phyloP scores from a whole-genome alignment of 169 alveolate species.

The Toxoplasma gondii region DNA sequence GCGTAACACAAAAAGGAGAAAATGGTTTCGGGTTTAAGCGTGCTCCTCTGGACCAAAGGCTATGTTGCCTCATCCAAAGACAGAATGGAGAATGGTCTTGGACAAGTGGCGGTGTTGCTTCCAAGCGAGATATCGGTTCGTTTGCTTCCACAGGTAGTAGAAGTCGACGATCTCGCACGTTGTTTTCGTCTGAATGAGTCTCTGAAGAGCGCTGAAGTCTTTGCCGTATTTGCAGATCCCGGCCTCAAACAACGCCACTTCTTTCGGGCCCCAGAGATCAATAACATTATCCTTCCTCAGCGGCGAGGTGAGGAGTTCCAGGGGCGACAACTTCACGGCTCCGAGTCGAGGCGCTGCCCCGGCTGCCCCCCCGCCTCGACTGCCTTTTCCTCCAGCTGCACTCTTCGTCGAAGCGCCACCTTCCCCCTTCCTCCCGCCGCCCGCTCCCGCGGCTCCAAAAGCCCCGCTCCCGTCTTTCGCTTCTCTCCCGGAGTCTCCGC shows the following conservation, averaged over 20 bases:
- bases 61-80: background rate
- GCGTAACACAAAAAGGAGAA: too few species aligned
- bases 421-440: background rate
- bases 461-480: background rate
- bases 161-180: constrained; percentile 84
- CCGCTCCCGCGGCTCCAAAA: background rate
- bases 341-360: background rate
- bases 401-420: constrained; percentile 17
- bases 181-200: constrained; percentile 79
- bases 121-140: constrained; percentile 83
- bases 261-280: constrained; percentile 89
- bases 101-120: constrained; percentile 78
- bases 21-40: too few species aligned
- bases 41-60: too few species aligned
- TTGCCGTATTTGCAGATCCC: constrained; percentile 84
- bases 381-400: constrained; percentile 21
- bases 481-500: background rate
- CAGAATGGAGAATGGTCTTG: constrained; percentile 59
- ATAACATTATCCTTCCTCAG: constrained; percentile 73
- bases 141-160: constrained; percentile 86
- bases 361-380: constrained; percentile 57
- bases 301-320: constrained; percentile 73
- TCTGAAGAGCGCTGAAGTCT: constrained; percentile 81
- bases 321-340: constrained; percentile 62
- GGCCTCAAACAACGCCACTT: constrained; percentile 82